These are phyloP conservation scores for Sporothrix inflata DNA, from an alignment of 2,329 filamentous ascomycete genomes.

Conservation along the genomic window DNA sequence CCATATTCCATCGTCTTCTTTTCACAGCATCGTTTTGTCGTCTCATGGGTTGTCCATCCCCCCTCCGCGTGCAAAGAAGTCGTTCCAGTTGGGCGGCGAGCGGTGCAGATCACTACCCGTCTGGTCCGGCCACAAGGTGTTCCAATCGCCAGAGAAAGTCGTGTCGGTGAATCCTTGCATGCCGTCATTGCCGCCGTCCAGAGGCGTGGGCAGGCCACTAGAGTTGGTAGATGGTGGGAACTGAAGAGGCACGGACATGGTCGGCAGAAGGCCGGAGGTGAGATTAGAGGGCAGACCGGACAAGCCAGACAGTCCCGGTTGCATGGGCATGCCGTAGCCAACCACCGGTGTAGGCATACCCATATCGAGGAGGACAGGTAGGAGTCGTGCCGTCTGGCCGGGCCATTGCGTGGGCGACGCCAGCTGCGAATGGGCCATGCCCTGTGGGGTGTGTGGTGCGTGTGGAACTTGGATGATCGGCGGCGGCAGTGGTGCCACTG, in stretches of 20 bases:
- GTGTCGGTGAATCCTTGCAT: background rate
- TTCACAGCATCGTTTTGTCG: too few relatives aligned
- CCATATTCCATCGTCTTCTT: too few relatives aligned
- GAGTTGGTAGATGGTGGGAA: background rate
- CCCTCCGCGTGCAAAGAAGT: background rate
- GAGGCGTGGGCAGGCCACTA: background rate
- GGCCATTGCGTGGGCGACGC: background rate
- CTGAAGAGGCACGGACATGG: background rate
- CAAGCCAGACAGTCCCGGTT: background rate
- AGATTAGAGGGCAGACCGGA: background rate
- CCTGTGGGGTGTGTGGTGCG: background rate
- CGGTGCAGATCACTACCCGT: too few relatives aligned
- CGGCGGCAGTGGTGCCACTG: background rate
- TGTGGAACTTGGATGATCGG: background rate
- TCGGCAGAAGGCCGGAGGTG: background rate
- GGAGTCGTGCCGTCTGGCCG: background rate
- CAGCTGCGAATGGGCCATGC: background rate
- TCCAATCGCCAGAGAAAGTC: background rate
- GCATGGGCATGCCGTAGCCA: conserved; percentile 12
- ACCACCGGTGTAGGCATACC: background rate
- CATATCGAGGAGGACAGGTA: background rate
- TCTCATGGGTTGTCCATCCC: conserved; percentile 1
- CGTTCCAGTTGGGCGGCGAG: background rate
- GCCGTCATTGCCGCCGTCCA: background rate
- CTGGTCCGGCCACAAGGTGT: background rate